A percentile compares a stretch with the other conserved stretches of the same genome.
Evolutionary conservation across 306 rosid species (phyloP).

Genomic region (Alnus glutinosa): DNA sequence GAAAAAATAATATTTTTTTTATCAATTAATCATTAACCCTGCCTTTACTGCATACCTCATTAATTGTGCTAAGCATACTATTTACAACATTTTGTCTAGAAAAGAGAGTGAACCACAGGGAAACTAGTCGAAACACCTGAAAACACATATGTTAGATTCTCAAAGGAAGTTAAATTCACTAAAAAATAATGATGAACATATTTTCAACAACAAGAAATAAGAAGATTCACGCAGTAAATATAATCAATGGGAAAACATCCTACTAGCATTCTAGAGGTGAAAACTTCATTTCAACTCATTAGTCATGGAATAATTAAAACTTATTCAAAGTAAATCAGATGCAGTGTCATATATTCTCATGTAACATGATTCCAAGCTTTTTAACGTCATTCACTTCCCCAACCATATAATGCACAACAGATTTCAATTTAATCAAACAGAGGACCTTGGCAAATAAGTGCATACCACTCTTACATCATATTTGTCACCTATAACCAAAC

Average conservation of each 20-base stretch:
- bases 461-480: constrained; percentile 97
- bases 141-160: constrained; percentile 30
- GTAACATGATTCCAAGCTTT: not conserved
- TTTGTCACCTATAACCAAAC: constrained; percentile 82
- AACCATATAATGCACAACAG: not conserved
- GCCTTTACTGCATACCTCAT: constrained; percentile 53
- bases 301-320: not conserved
- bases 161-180: constrained; percentile 22
- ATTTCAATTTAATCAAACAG: not conserved
- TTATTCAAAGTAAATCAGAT: not conserved
- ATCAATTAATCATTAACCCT: constrained; percentile 1
- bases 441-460: constrained; percentile 27
- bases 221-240: not conserved
- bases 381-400: not conserved
- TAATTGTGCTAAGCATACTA: constrained; percentile 69
- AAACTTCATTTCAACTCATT: not conserved
- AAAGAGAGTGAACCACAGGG: constrained; percentile 85
- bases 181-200: not conserved
- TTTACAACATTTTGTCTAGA: constrained; percentile 59
- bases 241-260: not conserved
- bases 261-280: not conserved
- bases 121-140: constrained; percentile 89
- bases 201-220: too few species aligned
- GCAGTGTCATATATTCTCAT: constrained; percentile 1
- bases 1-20: not conserved